Base-by-base conservation (phyloP, 1,284 basidiomycete species). In the Microbotryum saponariae region DNA sequence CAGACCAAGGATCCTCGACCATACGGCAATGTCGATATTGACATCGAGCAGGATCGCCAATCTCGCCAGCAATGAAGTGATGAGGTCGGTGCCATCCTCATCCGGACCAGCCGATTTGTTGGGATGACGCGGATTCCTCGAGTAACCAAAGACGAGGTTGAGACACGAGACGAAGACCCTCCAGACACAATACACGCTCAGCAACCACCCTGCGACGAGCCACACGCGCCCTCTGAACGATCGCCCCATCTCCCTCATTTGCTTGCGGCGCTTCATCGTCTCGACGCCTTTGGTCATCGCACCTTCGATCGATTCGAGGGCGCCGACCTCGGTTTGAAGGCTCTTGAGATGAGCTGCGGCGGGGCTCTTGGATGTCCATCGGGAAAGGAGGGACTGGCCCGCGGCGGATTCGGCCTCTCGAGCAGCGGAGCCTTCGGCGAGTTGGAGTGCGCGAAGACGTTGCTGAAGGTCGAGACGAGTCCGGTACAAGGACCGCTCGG, bases 141-240 rank as follows among this genome's bases (percentile, higher is more conserved):
- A 58, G 56, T 68, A 69, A 27, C 72, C 72, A 55, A 75, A 71
- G 56, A 76, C 66, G 55, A 77, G 74, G 72, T 68, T 76, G 70
- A 64, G 70, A 63, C 56, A 67, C 56, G 66, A 73, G 72, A 70
- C 62, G 33, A 70, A 71, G 2, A 74, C 67, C 37, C 72, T 60
- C 63, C 69, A 74, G 1, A 74, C 71, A 53, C 77, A 78, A 65
- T 78, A 78, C 6, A 73, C 64, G 31, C 74, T 74, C 62, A 77
- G 74, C 0, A 72, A 55, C 72, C 76, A 75, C 2, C 74, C 74
- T 9, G 72, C 52, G 4, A 72, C 58, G 23, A 76, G 70, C 65
- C 74, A 67, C 5, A 74, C 14, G 21, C 73, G 68, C 16, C 77
- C 77, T 8, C 67, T 62, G 29, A 72, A 57, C 6, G 75, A 76